Evolutionary conservation across 2,329 filamentous ascomycete genomes (phyloP).

Genomic region (Phialophora verrucosa): DNA sequence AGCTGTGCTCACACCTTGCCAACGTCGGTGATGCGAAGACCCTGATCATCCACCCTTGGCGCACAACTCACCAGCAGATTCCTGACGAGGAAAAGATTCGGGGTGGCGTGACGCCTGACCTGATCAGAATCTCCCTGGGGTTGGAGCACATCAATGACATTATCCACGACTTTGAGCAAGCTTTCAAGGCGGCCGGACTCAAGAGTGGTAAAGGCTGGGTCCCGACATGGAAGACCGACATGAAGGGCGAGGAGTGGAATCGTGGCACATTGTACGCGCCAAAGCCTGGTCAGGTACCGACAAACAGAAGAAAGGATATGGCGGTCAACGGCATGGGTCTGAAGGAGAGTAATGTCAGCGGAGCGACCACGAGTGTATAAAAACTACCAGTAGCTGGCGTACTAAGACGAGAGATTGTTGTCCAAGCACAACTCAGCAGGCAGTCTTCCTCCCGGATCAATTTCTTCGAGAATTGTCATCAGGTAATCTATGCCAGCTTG

Average conservation of each 20-base stretch:
- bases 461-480: no score
- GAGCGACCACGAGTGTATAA: no score
- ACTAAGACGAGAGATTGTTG: no score
- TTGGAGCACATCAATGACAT: constrained; percentile 94
- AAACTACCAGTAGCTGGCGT: no score
- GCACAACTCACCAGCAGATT: constrained; percentile 86
- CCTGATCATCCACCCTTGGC: constrained; percentile 86
- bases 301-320: no score
- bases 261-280: constrained; percentile 21
- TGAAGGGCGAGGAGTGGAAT: constrained; percentile 16
- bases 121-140: constrained; percentile 88
- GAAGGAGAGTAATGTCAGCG: no score
- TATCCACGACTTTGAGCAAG: constrained; percentile 86
- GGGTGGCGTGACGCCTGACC: constrained; percentile 79
- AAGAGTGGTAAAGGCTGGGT: constrained; percentile 21
- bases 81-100: constrained; percentile 74
- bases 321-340: no score
- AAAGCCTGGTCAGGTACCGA: constrained; percentile 1
- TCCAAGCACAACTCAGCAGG: no score
- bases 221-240: constrained; percentile 22
- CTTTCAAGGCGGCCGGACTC: constrained; percentile 62
- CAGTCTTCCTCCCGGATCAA: no score
- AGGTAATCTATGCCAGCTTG: no score
- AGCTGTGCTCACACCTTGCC: constrained; percentile 93
- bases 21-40: constrained; percentile 94